Percentiles rank a stretch among this genome's conserved stretches.
Conservation (phyloP, 108 stramenopile genomes). For the Chaetoceros muelleri region DNA sequence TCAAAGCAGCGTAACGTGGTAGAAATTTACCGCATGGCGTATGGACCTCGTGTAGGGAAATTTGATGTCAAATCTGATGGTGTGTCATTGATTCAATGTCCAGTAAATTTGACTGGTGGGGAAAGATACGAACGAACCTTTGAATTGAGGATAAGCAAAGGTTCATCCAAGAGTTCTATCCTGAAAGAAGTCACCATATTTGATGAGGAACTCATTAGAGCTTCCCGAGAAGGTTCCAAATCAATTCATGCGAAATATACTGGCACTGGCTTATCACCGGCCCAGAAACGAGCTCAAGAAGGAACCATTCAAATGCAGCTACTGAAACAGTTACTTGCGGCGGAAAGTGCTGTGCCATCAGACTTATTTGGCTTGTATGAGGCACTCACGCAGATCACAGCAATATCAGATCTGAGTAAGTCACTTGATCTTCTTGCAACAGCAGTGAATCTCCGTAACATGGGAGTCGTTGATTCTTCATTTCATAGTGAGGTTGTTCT, state of each 20-base stretch:
- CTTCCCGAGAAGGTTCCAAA: not conserved
- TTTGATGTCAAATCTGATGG: not conserved
- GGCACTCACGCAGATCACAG: conserved; percentile 49
- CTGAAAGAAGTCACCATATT: conserved; percentile 7
- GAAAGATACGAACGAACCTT: not conserved
- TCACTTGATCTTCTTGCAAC: conserved; percentile 54
- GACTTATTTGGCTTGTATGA: conserved; percentile 39
- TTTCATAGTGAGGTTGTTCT: conserved; percentile 53
- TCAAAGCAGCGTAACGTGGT: conserved; percentile 51
- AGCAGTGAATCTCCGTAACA: conserved; percentile 44
- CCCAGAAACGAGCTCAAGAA: conserved; percentile 12
- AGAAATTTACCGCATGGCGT: conserved; percentile 51
- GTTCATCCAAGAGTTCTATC: conserved; percentile 10
- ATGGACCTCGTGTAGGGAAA: conserved; percentile 41
- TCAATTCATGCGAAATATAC: conserved; percentile 14
- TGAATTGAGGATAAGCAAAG: not conserved
- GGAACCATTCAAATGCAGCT: conserved; percentile 49
- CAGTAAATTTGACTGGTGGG: not conserved
- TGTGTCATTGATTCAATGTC: not conserved
- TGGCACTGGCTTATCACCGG: not conserved
- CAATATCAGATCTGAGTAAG: conserved; percentile 47
- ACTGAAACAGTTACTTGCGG: conserved; percentile 54
- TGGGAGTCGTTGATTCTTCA: conserved; percentile 49
- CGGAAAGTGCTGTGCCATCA: conserved; percentile 46
- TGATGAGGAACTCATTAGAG: conserved; percentile 6